Evolutionary conservation across 2,329 filamentous ascomycete species (phyloP).

Genomic region (Aspergillus japonicus): DNA sequence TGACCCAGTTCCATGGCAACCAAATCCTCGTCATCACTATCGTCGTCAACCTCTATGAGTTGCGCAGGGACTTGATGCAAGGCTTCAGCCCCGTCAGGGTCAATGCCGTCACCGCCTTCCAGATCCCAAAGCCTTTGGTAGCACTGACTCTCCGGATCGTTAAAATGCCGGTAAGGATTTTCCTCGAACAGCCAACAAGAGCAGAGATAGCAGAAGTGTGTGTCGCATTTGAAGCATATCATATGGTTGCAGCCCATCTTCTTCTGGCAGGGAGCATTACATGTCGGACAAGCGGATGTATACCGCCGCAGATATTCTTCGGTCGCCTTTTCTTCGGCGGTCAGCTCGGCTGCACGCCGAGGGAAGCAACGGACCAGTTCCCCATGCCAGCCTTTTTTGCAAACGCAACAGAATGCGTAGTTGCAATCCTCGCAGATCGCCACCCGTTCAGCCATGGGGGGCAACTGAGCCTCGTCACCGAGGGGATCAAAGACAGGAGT

Average conservation of each 20-base stretch:
- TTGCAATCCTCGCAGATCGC: slow-evolving; percentile 84
- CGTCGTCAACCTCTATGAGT: slow-evolving; percentile 39
- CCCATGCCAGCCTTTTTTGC: slow-evolving; percentile 85
- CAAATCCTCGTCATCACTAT: slow-evolving; percentile 31
- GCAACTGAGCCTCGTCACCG: slow-evolving; percentile 41
- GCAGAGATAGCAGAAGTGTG: slow-evolving; percentile 95
- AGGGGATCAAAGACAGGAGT: slow-evolving; percentile 47
- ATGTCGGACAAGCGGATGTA: slow-evolving; percentile 87
- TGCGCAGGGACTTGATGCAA: slow-evolving; percentile 41
- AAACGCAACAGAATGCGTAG: slow-evolving; percentile 83
- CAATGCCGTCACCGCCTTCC: slow-evolving; percentile 69
- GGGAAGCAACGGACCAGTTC: slow-evolving; percentile 73
- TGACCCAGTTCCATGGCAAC: slow-evolving; percentile 27
- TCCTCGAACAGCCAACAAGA: slow-evolving; percentile 76
- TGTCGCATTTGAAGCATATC: slow-evolving; percentile 84
- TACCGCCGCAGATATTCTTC: slow-evolving; percentile 78
- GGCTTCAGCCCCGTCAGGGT: slow-evolving; percentile 43
- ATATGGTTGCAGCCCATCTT: slow-evolving; percentile 95
- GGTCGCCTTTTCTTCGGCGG: slow-evolving; percentile 80
- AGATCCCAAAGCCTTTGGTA: slow-evolving; percentile 89
- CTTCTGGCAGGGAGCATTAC: slow-evolving; percentile 81
- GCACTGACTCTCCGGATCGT: slow-evolving; percentile 67
- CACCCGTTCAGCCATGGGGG: slow-evolving; percentile 63
- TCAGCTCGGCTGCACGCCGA: slow-evolving; percentile 65
- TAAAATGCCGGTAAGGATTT: slow-evolving; percentile 90